A percentile compares a stretch with the other conserved stretches of the same genome.
Conservation (phyloP, 345 rosid species). For the Ailanthus altissimus region DNA sequence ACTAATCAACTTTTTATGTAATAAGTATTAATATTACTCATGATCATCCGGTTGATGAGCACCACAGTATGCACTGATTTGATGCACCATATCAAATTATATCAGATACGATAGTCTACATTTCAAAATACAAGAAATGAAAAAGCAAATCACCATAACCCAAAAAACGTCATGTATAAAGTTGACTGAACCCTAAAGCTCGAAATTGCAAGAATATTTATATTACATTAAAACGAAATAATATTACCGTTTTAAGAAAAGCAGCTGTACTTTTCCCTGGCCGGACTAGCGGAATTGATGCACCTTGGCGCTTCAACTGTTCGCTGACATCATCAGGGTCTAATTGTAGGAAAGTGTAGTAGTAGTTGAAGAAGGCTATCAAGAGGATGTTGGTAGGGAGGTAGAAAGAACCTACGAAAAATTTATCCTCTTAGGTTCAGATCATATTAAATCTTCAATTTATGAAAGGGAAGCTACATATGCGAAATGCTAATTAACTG, state of each 20-base stretch:
- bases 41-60: too few species aligned
- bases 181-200: not conserved
- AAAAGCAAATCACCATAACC: not conserved
- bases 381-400: conserved; percentile 86
- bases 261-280: conserved; percentile 95
- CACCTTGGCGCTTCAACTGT: conserved; percentile 96
- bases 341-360: conserved; percentile 94
- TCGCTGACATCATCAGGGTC: conserved; percentile 99
- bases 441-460: not conserved
- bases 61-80: too few species aligned
- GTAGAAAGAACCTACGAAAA: conserved; percentile 78
- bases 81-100: too few species aligned
- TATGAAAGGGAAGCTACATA: not conserved
- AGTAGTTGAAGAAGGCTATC: conserved; percentile 98
- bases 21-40: too few species aligned
- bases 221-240: conserved; percentile 7
- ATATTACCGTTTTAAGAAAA: conserved; percentile 74
- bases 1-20: too few species aligned
- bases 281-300: conserved; percentile 88
- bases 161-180: not conserved
- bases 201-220: not conserved
- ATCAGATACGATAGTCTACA: too few species aligned
- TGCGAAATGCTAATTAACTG: not conserved
- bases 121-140: too few species aligned
- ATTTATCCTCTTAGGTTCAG: conserved; percentile 16